Percentiles rank a stretch among this genome's conserved stretches.
phyloP scores from a whole-genome alignment of 106 monocot species.

The Triglochin maritima region DNA sequence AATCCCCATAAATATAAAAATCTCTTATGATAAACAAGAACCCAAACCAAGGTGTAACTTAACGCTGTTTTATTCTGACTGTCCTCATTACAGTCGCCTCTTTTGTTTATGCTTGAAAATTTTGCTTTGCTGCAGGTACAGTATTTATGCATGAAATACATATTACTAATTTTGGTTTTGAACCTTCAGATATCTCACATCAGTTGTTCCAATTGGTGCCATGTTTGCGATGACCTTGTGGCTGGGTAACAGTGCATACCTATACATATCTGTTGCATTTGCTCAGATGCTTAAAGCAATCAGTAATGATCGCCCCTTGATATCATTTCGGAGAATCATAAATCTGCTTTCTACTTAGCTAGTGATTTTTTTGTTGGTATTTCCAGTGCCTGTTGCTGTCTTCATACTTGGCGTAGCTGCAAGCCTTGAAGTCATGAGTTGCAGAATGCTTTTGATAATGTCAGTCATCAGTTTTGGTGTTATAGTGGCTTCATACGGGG shows the following conservation, averaged over 20 bases:
- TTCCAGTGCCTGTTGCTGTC: conserved; percentile 95
- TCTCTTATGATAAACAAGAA: too few species aligned
- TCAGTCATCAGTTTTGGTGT: conserved; percentile 82
- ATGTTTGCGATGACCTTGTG: conserved; percentile 99
- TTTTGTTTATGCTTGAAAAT: too few species aligned
- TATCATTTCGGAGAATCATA: neutral
- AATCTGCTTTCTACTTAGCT: neutral
- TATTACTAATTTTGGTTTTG: neutral
- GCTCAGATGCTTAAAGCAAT: conserved; percentile 98
- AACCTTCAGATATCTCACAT: conserved; percentile 67
- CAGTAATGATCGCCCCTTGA: conserved; percentile 36
- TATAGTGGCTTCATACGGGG: conserved; percentile 86
- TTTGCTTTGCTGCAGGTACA: too few species aligned
- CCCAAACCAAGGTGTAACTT: too few species aligned
- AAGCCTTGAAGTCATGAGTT: conserved; percentile 72
- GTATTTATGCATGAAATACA: neutral
- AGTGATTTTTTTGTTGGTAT: neutral
- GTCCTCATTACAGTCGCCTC: too few species aligned
- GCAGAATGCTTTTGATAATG: conserved; percentile 84
- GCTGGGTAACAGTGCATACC: conserved; percentile 96
- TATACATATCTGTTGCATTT: conserved; percentile 98
- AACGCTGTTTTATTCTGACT: too few species aligned
- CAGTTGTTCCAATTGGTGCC: conserved; percentile 90
- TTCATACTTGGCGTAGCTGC: conserved; percentile 75
- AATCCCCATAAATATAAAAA: too few species aligned